These are phyloP conservation scores for Colletotrichum musae DNA, from an alignment of 2,329 filamentous ascomycete genomes.

Conservation along the genomic window DNA sequence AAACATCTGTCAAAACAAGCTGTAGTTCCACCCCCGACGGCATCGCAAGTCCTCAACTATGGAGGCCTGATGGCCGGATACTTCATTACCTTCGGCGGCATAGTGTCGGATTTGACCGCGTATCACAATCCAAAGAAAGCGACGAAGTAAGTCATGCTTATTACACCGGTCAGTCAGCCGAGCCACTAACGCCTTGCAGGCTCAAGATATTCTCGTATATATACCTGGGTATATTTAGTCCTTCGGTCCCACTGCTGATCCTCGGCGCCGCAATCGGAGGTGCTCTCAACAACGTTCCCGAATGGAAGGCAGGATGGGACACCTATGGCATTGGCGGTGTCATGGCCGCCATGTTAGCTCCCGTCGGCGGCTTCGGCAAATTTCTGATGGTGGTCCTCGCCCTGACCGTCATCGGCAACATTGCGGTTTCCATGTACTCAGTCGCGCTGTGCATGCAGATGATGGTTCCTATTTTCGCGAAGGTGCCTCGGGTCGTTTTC, in stretches of 20 bases:
- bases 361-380: slow-evolving; percentile 52
- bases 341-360: slow-evolving; percentile 50
- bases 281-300: slow-evolving; percentile 48
- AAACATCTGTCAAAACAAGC: slow-evolving; percentile 63
- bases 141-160: slow-evolving; percentile 51
- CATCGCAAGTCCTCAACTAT: slow-evolving; percentile 58
- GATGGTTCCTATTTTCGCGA: slow-evolving; percentile 51
- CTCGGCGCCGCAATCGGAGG: slow-evolving; percentile 58
- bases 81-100: slow-evolving; percentile 69
- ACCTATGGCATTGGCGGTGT: slow-evolving; percentile 50
- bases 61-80: slow-evolving; percentile 65
- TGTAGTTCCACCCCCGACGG: slow-evolving; percentile 53
- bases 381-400: slow-evolving; percentile 55
- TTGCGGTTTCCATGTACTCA: slow-evolving; percentile 56
- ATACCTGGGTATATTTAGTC: slow-evolving; percentile 63
- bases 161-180: not conserved
- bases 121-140: slow-evolving; percentile 63
- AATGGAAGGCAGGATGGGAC: slow-evolving; percentile 50
- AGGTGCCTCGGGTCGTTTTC: slow-evolving; percentile 58
- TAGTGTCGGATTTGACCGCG: slow-evolving; percentile 70
- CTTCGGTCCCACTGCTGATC: slow-evolving; percentile 50
- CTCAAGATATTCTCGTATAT: slow-evolving; percentile 62
- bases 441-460: slow-evolving; percentile 58
- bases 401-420: slow-evolving; percentile 55
- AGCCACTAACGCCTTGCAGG: slow-evolving; percentile 41